Conservation (phyloP, 2,329 filamentous ascomycete genomes). For the Harringtonia aguacate region DNA sequence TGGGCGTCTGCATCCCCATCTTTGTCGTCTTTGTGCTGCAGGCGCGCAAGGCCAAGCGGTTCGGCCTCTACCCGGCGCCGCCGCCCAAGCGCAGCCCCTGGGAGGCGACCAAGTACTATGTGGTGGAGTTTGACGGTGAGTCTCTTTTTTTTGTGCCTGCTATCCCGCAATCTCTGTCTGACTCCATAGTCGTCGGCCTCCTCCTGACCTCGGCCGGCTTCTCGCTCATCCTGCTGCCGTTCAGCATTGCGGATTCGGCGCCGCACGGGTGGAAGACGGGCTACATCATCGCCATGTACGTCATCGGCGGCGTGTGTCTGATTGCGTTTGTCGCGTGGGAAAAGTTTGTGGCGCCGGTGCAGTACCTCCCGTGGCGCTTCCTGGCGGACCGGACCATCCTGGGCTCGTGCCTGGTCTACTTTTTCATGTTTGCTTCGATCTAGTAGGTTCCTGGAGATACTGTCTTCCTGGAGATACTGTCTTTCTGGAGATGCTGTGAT, state of each 20-base stretch:
- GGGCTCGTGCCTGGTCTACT: slow-evolving; percentile 4
- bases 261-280: slow-evolving; percentile 27
- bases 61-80: slow-evolving; percentile 33
- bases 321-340: slow-evolving; percentile 28
- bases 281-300: slow-evolving; percentile 29
- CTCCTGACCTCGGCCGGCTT: slow-evolving; percentile 50
- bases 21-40: slow-evolving; percentile 45
- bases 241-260: slow-evolving; percentile 42
- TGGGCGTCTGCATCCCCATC: slow-evolving; percentile 47
- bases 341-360: slow-evolving; percentile 22
- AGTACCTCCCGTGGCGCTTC: slow-evolving; percentile 30
- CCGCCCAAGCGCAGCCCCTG: slow-evolving; percentile 29
- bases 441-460: slow-evolving; percentile 2
- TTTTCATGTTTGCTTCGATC: slow-evolving; percentile 8
- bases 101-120: slow-evolving; percentile 40
- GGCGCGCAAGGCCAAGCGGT: slow-evolving; percentile 45
- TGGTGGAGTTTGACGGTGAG: slow-evolving; percentile 48
- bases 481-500: too few species aligned
- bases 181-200: slow-evolving; percentile 41
- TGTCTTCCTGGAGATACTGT: too few species aligned
- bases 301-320: slow-evolving; percentile 25
- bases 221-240: slow-evolving; percentile 54
- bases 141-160: neutral
- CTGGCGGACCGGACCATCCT: slow-evolving; percentile 35
- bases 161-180: slow-evolving; percentile 7